Conservation (phyloP, 2,329 filamentous ascomycete genomes). For the Thyridium curvatum region DNA sequence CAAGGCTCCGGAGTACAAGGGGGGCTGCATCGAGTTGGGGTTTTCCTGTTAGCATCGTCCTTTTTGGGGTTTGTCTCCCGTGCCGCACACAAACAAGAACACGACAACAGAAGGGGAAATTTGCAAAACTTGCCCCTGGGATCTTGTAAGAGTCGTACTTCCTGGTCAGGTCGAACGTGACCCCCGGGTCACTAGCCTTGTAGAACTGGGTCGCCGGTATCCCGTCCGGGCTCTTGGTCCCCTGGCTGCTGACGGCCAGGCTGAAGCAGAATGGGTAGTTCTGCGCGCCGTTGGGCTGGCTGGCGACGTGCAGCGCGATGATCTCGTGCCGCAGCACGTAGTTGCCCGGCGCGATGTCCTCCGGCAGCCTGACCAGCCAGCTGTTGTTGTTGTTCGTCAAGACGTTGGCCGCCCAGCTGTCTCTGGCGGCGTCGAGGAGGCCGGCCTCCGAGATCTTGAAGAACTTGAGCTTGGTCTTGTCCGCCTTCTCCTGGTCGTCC, state of each 20-base stretch:
- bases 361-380: slow-evolving; percentile 41
- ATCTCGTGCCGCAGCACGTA: slow-evolving; percentile 48
- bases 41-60: background rate
- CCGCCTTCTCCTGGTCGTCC: slow-evolving; percentile 16
- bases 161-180: slow-evolving; percentile 10
- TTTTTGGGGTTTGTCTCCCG: background rate
- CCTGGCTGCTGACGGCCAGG: slow-evolving; percentile 7
- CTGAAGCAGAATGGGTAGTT: slow-evolving; percentile 12
- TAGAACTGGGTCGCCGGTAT: slow-evolving; percentile 7
- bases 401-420: slow-evolving; percentile 28
- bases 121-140: slow-evolving; percentile 8
- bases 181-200: slow-evolving; percentile 9
- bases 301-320: slow-evolving; percentile 21
- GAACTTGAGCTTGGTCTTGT: slow-evolving; percentile 22
- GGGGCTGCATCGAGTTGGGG: slow-evolving; percentile 9
- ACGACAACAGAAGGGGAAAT: background rate
- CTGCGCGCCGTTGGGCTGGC: slow-evolving; percentile 11
- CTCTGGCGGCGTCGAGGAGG: slow-evolving; percentile 19
- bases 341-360: slow-evolving; percentile 36
- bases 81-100: background rate
- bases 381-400: slow-evolving; percentile 44
- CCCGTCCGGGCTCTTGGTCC: slow-evolving; percentile 8
- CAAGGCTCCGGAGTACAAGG: slow-evolving; percentile 18
- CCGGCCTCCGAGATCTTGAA: slow-evolving; percentile 22
- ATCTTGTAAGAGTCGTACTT: slow-evolving; percentile 9